Percentiles rank a stretch among this genome's conserved stretches.
These are phyloP conservation scores for Phytomonas sp. DNA, from an alignment of 208 protist genomes.

Conservation along the genomic window DNA sequence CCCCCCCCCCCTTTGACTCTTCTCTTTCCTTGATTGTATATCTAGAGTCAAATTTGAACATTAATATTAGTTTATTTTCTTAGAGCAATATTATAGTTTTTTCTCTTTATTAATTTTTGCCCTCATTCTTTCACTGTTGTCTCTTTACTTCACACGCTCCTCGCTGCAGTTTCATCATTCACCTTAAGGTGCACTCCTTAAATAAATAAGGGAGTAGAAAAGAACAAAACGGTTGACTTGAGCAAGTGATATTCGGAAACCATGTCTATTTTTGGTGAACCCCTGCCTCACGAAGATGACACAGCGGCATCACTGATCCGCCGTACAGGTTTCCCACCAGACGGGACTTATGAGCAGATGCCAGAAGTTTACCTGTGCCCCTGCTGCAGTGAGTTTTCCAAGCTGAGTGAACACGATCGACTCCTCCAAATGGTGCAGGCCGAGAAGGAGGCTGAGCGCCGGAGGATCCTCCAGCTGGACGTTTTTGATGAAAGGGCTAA, in stretches of 20 bases:
- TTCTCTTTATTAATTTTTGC: conserved; percentile 9
- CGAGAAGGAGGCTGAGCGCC: conserved; percentile 61
- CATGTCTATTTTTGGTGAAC: conserved; percentile 82
- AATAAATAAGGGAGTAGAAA: conserved; percentile 11
- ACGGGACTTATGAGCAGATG: conserved; percentile 75
- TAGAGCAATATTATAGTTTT: conserved; percentile 1
- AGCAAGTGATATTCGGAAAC: not conserved
- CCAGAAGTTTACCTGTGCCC: conserved; percentile 74
- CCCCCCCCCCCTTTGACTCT: not conserved
- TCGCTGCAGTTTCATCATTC: not conserved
- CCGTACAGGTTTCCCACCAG: conserved; percentile 67
- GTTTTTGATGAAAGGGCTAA: conserved; percentile 84
- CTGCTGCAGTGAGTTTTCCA: conserved; percentile 73
- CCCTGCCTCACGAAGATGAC: conserved; percentile 83
- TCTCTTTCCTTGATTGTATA: not conserved
- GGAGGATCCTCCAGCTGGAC: conserved; percentile 73
- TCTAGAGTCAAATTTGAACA: not conserved
- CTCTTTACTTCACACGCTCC: conserved; percentile 9
- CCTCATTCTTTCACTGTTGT: conserved; percentile 4
- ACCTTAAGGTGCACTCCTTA: not conserved
- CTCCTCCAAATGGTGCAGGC: conserved; percentile 41
- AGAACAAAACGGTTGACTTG: conserved; percentile 11
- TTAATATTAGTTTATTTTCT: conserved; percentile 3
- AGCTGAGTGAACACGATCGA: conserved; percentile 47
- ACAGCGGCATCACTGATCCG: conserved; percentile 83